Evolutionary conservation across 345 rosid species (phyloP).

Genomic region (Eucalyptus erythrocorys): DNA sequence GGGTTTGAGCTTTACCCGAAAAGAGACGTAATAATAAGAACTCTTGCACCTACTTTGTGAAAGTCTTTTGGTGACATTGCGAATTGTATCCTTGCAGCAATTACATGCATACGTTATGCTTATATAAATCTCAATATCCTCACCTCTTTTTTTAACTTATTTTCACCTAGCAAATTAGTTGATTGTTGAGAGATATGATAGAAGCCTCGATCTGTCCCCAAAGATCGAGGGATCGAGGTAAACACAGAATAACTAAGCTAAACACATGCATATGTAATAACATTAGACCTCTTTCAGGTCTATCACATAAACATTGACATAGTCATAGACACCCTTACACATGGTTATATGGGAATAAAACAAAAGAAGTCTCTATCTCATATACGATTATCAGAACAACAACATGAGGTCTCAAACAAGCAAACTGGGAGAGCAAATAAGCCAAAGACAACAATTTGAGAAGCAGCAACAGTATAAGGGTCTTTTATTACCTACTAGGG

Average conservation of each 20-base stretch:
- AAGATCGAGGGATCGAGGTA: background rate
- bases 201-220: background rate
- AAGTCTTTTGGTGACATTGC: background rate
- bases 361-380: background rate
- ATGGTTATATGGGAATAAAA: background rate
- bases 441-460: background rate
- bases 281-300: background rate
- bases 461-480: background rate
- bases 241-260: background rate
- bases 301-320: background rate
- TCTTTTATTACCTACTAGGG: background rate
- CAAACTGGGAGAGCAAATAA: background rate
- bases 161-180: background rate
- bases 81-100: background rate
- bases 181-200: background rate
- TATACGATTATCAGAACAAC: background rate
- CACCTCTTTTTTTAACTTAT: background rate
- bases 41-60: background rate
- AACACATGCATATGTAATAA: background rate
- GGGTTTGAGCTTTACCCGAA: background rate
- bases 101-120: background rate
- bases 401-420: background rate
- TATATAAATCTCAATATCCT: background rate
- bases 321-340: background rate
- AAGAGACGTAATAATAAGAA: background rate